Evolutionary conservation across 2,329 filamentous ascomycete species (phyloP), one percentile per base, ranked within the genome.

Genomic region (Setomelanomma holmii): DNA sequence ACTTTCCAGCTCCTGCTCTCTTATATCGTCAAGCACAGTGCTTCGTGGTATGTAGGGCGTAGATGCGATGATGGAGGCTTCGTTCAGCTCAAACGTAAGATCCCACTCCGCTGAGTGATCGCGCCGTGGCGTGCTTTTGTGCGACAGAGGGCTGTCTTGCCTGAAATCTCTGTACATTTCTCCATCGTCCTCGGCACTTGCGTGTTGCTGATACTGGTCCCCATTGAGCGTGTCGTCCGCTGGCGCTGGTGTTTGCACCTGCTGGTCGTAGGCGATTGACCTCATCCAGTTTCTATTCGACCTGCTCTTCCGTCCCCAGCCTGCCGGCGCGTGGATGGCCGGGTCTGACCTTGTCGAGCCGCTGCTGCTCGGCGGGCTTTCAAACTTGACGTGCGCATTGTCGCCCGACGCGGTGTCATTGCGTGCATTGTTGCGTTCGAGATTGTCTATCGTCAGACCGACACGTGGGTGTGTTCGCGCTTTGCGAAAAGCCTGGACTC

Each of bases 271-370:
- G 8, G 64, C 71, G 45, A 78, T 75, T 36, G 71, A 64, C n/a
- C 74, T 63, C 62, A 79, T 67, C 78, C 78, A 81, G 54, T 78
- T 70, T 20, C 69, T 68, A 40, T 64, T 71, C 8, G 69, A 61
- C 49, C 75, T 74, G 21, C 69, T 75, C 62, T 78, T 80, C 48
- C 77, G 66, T n/a, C 79, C 80, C 80, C 80, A 82, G 56, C 75
- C 67, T 35, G 72, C 63, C 33, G 80, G 80, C 51, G 76, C 66
- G 30, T 77, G 76, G 33, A 80, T 57, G 3, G 78, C 75, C 20
- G 78, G 78, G 49, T 79, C 77, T 22, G 74, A 76, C 22, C 57
- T 58, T 33, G 56, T 49, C 34, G 67, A 70, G 23, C 68, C 75
- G 43, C 62, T 73, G 62, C 76, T 76, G 61, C 73, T 74, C 41